A percentile compares a stretch with the other conserved stretches of the same genome.
Evolutionary conservation across 2,329 filamentous ascomycete species (phyloP).

Genomic region (Claviceps africana): DNA sequence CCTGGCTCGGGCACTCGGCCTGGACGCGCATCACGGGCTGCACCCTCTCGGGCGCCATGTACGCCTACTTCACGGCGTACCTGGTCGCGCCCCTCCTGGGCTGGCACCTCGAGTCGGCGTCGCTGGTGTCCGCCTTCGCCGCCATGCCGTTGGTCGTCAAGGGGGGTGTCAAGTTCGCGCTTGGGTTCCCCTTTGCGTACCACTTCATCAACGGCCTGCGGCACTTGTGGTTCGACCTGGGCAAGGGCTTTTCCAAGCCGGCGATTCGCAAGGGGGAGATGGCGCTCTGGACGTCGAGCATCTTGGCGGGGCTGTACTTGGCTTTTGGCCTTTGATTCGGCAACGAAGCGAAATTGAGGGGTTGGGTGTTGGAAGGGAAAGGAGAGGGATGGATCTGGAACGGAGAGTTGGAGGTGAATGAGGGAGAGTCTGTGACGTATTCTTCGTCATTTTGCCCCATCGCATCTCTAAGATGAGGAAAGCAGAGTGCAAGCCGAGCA

Average conservation of each 20-base stretch:
- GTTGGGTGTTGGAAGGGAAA: no score
- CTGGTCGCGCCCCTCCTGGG: slow-evolving; percentile 63
- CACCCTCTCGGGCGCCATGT: slow-evolving; percentile 57
- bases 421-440: not conserved
- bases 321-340: slow-evolving; percentile 32
- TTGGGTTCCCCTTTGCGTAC: slow-evolving; percentile 46
- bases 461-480: not conserved
- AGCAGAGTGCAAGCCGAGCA: not conserved
- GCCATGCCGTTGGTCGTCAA: slow-evolving; percentile 45
- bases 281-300: slow-evolving; percentile 33
- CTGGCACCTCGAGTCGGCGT: slow-evolving; percentile 44
- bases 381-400: not conserved
- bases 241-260: slow-evolving; percentile 34
- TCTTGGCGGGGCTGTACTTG: slow-evolving; percentile 28
- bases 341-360: no score
- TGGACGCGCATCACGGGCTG: slow-evolving; percentile 77
- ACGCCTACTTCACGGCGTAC: slow-evolving; percentile 70
- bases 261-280: slow-evolving; percentile 32
- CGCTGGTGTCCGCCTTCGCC: slow-evolving; percentile 46
- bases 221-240: slow-evolving; percentile 40
- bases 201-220: slow-evolving; percentile 42
- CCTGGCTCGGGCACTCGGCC: slow-evolving; percentile 59
- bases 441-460: not conserved
- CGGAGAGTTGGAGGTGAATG: not conserved
- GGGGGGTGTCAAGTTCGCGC: slow-evolving; percentile 39